A percentile compares a stretch with the other conserved stretches of the same genome.
Conservation (phyloP, 1,284 basidiomycete genomes). For the Takashimella koratensis region DNA sequence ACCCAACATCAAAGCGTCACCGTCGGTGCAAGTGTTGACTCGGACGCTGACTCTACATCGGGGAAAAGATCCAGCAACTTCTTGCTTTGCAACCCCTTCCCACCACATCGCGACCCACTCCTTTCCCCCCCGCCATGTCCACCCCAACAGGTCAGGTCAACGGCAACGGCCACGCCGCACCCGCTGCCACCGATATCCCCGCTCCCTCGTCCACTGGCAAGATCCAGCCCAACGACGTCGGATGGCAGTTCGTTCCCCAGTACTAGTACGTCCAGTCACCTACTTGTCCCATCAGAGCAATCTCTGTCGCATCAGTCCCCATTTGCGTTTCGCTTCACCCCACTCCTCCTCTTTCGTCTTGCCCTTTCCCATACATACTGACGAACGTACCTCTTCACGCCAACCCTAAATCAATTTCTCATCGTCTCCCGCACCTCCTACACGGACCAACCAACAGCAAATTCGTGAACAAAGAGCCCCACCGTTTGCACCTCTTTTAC, state of each 20-base stretch:
- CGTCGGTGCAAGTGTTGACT: no score
- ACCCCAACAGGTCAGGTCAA: constrained; percentile 25
- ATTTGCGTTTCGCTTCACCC: no score
- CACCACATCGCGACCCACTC: background rate
- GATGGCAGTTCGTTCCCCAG: constrained; percentile 95
- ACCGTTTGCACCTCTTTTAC: constrained; percentile 98
- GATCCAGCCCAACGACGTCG: constrained; percentile 55
- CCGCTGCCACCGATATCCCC: constrained; percentile 17
- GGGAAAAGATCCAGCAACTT: no score
- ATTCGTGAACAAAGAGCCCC: constrained; percentile 95
- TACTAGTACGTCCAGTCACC: constrained; percentile 65
- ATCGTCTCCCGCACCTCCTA: no score
- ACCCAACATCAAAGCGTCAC: no score
- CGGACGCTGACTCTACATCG: no score
- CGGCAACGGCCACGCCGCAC: constrained; percentile 32
- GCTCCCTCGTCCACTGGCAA: constrained; percentile 6
- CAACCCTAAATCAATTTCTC: no score
- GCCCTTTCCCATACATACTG: no score
- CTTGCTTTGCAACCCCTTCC: background rate
- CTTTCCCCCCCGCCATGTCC: constrained; percentile 25
- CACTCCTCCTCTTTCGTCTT: no score
- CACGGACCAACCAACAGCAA: constrained; percentile 62
- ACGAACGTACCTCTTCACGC: no score
- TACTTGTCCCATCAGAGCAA: no score
- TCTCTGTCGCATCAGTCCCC: no score